phyloP scores from a whole-genome alignment of 345 rosid genomes.

The Cardiospermum halicacabum region DNA sequence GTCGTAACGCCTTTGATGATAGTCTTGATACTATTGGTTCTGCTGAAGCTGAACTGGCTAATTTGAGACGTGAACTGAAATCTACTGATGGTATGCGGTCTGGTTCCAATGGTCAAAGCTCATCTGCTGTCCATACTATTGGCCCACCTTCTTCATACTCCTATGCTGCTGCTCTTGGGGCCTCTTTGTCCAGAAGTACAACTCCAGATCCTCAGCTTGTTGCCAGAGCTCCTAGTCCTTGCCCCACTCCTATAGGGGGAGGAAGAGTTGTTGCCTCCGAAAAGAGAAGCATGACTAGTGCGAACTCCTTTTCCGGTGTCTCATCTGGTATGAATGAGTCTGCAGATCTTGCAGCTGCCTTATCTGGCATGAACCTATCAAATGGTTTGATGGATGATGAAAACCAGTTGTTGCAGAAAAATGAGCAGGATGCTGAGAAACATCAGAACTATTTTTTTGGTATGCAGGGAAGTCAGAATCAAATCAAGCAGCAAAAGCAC shows the following conservation, averaged over 20 bases:
- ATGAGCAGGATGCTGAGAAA: conserved; percentile 40
- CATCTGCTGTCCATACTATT: conserved; percentile 40
- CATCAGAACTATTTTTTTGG: conserved; percentile 51
- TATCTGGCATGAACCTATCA: conserved; percentile 67
- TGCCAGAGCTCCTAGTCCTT: conserved; percentile 85
- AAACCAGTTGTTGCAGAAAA: conserved; percentile 26
- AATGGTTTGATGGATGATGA: conserved; percentile 41
- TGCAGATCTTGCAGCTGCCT: conserved; percentile 53
- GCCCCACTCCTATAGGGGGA: conserved; percentile 77
- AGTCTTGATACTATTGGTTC: conserved; percentile 33
- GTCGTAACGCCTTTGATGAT: conserved; percentile 72
- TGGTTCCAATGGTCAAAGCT: conserved; percentile 40
- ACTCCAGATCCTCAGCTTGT: conserved; percentile 86
- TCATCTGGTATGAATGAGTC: conserved; percentile 50
- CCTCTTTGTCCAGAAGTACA: conserved; percentile 72
- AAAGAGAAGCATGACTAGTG: conserved; percentile 46
- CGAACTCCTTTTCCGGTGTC: conserved; percentile 51
- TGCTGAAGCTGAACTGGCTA: conserved; percentile 48
- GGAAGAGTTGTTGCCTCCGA: conserved; percentile 55
- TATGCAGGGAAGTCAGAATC: conserved; percentile 38
- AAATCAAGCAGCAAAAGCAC: conserved; percentile 35
- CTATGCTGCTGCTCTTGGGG: conserved; percentile 77
- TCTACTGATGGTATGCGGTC: conserved; percentile 35
- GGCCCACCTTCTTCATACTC: conserved; percentile 54
- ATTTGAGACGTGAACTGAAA: conserved; percentile 33